Conservation (phyloP, 2,329 filamentous ascomycete genomes). For the Cladophialophora immunda region DNA sequence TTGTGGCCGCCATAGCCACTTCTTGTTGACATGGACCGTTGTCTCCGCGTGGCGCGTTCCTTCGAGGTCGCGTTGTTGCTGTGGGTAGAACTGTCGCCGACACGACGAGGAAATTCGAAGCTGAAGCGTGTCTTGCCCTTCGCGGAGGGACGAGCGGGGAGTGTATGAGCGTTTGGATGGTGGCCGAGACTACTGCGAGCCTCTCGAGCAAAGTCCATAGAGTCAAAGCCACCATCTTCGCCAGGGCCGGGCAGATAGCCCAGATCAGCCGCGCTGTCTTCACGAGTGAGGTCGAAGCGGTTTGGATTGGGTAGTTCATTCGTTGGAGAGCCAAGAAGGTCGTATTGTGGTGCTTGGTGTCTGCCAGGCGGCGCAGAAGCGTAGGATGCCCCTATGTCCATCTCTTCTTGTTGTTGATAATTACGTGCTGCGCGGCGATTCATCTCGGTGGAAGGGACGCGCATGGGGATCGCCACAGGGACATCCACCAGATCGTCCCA, state of each 20-base stretch:
- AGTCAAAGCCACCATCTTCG: slow-evolving; percentile 38
- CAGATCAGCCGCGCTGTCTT: slow-evolving; percentile 50
- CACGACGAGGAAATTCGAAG: slow-evolving; percentile 60
- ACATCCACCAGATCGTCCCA: slow-evolving; percentile 99
- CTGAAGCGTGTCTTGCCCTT: slow-evolving; percentile 42
- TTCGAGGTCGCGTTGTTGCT: slow-evolving; percentile 69
- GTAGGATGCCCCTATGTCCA: slow-evolving; percentile 83
- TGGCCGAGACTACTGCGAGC: slow-evolving; percentile 45
- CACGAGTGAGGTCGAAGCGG: slow-evolving; percentile 72
- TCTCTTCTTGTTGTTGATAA: slow-evolving; percentile 72
- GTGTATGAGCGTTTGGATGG: slow-evolving; percentile 46
- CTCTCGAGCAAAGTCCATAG: slow-evolving; percentile 40
- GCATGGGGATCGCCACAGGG: slow-evolving; percentile 90
- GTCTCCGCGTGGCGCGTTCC: slow-evolving; percentile 25
- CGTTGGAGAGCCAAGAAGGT: slow-evolving; percentile 70
- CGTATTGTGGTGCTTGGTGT: slow-evolving; percentile 59
- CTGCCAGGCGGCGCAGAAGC: slow-evolving; percentile 60
- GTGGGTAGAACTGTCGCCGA: slow-evolving; percentile 48
- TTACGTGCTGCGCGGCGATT: slow-evolving; percentile 64
- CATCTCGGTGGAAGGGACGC: slow-evolving; percentile 83
- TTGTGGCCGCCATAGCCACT: slow-evolving; percentile 27
- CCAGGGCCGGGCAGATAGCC: slow-evolving; percentile 39
- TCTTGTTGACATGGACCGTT: slow-evolving; percentile 37
- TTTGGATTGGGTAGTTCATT: slow-evolving; percentile 77
- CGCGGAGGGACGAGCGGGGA: slow-evolving; percentile 46